phyloP scores from a whole-genome alignment of 257 asterid species.

The Anisodus tanguticus region DNA sequence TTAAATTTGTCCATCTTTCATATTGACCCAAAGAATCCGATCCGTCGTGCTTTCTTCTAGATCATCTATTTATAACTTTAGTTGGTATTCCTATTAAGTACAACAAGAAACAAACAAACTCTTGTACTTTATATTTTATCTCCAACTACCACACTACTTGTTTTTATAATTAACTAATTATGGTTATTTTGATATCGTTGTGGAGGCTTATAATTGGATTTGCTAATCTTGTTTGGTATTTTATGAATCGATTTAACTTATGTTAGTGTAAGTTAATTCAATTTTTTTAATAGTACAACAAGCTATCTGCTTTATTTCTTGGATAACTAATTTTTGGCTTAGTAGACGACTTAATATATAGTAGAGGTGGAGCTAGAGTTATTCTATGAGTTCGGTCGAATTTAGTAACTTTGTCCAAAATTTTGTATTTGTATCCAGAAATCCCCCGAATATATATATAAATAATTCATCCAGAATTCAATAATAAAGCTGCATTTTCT shows the following conservation, averaged over 20 bases:
- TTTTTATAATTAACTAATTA: neutral
- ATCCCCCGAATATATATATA: neutral
- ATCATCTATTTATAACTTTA: conserved; percentile 15
- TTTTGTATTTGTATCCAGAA: neutral
- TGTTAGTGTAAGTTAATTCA: neutral
- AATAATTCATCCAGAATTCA: neutral
- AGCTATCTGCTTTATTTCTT: neutral
- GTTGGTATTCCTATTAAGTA: conserved; percentile 2
- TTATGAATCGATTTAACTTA: neutral
- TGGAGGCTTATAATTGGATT: conserved; percentile 18
- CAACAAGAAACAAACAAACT: neutral
- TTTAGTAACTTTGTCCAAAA: neutral
- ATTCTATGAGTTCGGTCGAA: too few species aligned
- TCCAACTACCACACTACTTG: conserved; percentile 22
- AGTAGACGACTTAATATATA: neutral
- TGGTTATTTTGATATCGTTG: neutral
- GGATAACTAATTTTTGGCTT: neutral
- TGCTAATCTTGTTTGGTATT: conserved; percentile 1
- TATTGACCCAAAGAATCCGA: neutral
- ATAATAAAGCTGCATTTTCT: neutral
- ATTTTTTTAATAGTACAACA: neutral
- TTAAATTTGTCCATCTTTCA: neutral
- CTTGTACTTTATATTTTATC: neutral
- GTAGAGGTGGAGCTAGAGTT: too few species aligned
- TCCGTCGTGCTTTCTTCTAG: conserved; percentile 13